Conservation (phyloP, 2,329 filamentous ascomycete genomes). For the Aspergillus fumigatus region DNA sequence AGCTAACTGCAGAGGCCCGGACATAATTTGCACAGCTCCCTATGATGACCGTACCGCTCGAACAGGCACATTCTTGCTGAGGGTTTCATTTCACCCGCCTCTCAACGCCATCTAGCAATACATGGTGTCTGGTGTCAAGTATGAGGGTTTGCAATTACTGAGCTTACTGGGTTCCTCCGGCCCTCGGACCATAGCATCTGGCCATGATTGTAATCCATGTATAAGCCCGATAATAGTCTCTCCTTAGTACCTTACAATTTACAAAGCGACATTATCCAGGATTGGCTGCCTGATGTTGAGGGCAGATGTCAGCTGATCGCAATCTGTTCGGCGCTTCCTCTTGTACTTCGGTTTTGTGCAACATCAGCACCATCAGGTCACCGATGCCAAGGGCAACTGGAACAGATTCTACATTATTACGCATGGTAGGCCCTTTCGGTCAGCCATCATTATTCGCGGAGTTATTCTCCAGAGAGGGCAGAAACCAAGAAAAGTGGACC, state of each 20-base stretch:
- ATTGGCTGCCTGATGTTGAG: background rate
- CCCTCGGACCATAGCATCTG: background rate
- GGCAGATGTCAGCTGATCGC: slow-evolving; percentile 4
- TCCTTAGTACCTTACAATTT: too few relatives aligned
- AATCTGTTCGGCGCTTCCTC: background rate
- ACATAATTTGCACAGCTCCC: background rate
- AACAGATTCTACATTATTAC: background rate
- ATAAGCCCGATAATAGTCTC: background rate
- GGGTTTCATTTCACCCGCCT: background rate
- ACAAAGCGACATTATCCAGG: background rate
- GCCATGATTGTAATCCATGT: background rate
- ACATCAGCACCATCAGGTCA: background rate
- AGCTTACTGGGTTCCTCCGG: background rate
- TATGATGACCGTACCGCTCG: background rate
- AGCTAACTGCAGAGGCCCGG: background rate
- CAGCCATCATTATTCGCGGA: background rate
- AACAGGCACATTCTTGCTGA: background rate
- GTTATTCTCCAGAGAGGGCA: background rate
- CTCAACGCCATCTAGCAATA: background rate
- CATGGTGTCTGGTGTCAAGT: background rate
- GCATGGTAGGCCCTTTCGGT: background rate
- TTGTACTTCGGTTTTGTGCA: slow-evolving; percentile 1
- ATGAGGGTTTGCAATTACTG: background rate
- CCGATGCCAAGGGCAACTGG: background rate
- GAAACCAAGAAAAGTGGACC: background rate